Conservation (phyloP, 805 yeast species). For the Pichia insulana region DNA sequence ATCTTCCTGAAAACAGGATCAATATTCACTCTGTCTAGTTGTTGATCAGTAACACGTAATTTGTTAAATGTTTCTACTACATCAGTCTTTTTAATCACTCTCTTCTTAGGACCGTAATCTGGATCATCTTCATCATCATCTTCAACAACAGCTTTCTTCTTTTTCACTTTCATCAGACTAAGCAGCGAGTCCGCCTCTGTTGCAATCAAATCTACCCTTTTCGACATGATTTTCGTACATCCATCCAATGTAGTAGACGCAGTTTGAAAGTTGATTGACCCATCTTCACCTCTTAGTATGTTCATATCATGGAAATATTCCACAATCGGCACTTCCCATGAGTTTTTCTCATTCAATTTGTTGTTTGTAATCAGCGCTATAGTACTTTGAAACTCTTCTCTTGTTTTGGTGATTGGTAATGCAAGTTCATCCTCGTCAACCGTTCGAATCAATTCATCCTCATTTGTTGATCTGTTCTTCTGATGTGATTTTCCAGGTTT, state of each 20-base stretch:
- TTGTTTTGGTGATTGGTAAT: background rate
- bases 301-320: constrained; percentile 46
- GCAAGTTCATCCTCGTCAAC: constrained; percentile 1
- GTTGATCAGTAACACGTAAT: constrained; percentile 4
- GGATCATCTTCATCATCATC: constrained; percentile 15
- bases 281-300: constrained; percentile 33
- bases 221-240: constrained; percentile 41
- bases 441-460: background rate
- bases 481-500: background rate
- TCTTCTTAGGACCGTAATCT: constrained; percentile 12
- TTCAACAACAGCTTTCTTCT: constrained; percentile 21
- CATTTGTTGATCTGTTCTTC: background rate
- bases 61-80: background rate
- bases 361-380: constrained; percentile 25
- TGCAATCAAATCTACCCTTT: constrained; percentile 37
- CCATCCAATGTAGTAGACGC: constrained; percentile 45
- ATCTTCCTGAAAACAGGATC: constrained; percentile 74
- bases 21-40: constrained; percentile 23
- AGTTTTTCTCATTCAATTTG: constrained; percentile 39
- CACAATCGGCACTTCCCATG: constrained; percentile 43
- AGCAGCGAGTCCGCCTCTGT: constrained; percentile 33
- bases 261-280: constrained; percentile 38
- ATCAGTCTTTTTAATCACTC: constrained; percentile 24
- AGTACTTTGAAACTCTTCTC: constrained; percentile 19
- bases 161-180: constrained; percentile 48